Conservation (phyloP, 2,329 filamentous ascomycete genomes). For the Trichoderma guizhouense region DNA sequence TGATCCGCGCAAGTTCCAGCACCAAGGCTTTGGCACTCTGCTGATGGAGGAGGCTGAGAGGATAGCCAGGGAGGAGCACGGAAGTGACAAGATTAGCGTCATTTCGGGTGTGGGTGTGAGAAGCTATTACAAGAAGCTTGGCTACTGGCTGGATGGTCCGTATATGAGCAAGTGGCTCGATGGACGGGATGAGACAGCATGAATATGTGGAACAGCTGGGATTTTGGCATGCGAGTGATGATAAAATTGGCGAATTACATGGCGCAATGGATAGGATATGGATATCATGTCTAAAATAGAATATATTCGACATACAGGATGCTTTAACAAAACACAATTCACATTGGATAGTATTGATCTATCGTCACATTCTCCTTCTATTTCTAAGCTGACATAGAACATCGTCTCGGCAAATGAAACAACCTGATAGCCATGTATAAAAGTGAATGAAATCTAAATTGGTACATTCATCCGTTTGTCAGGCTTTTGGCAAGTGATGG, state of each 20-base stretch:
- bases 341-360: neutral
- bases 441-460: too few species aligned
- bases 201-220: neutral
- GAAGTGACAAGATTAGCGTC: slow-evolving; percentile 89
- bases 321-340: neutral
- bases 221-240: neutral
- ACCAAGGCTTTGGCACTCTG: slow-evolving; percentile 93
- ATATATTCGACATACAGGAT: neutral
- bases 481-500: too few species aligned
- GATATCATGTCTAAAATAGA: neutral
- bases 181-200: slow-evolving; percentile 33
- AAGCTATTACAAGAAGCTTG: slow-evolving; percentile 90
- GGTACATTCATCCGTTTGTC: neutral
- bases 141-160: slow-evolving; percentile 89
- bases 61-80: slow-evolving; percentile 91
- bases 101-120: slow-evolving; percentile 97
- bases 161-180: slow-evolving; percentile 71
- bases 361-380: neutral
- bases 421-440: too few species aligned
- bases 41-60: slow-evolving; percentile 97
- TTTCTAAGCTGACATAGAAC: too few species aligned
- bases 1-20: slow-evolving; percentile 95
- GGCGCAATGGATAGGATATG: slow-evolving; percentile 4
- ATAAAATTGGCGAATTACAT: neutral
- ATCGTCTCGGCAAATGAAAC: too few species aligned